Evolutionary conservation across 176 grass and related monocot species (phyloP), one percentile per base, ranked within the genome.

Genomic region (Alopecurus myosuroides): DNA sequence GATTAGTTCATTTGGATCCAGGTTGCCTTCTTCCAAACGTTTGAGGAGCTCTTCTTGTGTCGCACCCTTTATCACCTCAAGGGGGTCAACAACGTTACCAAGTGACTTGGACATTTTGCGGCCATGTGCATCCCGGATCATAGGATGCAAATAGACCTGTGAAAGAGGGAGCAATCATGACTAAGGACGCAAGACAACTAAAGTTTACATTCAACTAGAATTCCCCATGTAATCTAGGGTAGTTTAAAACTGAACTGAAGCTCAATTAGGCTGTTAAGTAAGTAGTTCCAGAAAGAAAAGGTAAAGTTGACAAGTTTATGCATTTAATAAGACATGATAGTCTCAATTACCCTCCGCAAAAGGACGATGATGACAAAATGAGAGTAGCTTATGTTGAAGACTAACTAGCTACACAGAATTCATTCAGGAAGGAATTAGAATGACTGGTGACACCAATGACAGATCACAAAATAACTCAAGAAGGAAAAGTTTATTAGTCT

Each of bases 141-240:
- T 95, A 51, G 92, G 95, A 79, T 95, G 95, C 82, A 98, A 91
- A 88, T 98, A 98, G 36, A 98, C 92, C 92, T 97, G 70, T 9
- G 1, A 39, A 89, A 69, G 49, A 34, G 31, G 33, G 12, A 3
- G 36, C 18, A 69, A 33, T 37, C 67, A 74, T 80, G 55, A 40
- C 28, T 11, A 7, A 67, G 58, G 7, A 74, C 15, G 42, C 42
- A 22, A 53, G 19, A 79, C 10, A 28, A 58, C 29, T 14, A 60
- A 61, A 36, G 19, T 10, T 85, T 50, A 81, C 67, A 69, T 58
- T 77, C 17, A 15, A 76, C 37, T 51, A 73, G 14, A 76, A 40
- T 71, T 4, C 17, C 41, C 19, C 41, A 17, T 1, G 11, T 44
- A 74, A 3, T 67, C 17, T 74, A 23, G 26, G 35, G 11, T 29